Percentiles rank a stretch among this genome's conserved stretches.
These are phyloP conservation scores for Euphrasia arctica DNA, from an alignment of 305 asterid species.

Conservation along the genomic window DNA sequence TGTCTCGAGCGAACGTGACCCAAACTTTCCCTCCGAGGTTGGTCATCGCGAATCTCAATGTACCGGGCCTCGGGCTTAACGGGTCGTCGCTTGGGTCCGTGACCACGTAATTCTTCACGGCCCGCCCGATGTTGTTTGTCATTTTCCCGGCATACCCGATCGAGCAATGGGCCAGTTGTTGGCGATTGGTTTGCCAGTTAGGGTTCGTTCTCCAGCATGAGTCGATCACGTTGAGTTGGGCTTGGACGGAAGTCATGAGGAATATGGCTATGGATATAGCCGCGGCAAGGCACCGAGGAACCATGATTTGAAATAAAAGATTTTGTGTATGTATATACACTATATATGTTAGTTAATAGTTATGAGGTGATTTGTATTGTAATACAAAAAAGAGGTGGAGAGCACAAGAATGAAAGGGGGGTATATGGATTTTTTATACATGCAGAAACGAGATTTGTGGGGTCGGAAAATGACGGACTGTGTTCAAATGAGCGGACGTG, in stretches of 20 bases:
- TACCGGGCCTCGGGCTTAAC: constrained; percentile 58
- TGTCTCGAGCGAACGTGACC: constrained; percentile 66
- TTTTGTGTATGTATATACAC: too few species aligned
- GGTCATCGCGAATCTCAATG: constrained; percentile 61
- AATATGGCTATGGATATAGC: constrained; percentile 32
- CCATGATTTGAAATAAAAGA: constrained; percentile 21
- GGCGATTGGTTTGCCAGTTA: constrained; percentile 49
- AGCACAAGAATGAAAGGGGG: constrained; percentile 21
- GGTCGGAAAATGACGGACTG: background rate
- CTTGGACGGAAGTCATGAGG: constrained; percentile 19
- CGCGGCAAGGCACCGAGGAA: constrained; percentile 29
- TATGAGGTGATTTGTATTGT: constrained; percentile 6
- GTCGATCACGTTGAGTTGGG: constrained; percentile 57
- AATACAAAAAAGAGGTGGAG: constrained; percentile 9
- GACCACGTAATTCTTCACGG: constrained; percentile 38
- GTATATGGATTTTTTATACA: constrained; percentile 26
- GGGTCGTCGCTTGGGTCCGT: constrained; percentile 62
- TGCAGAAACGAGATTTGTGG: constrained; percentile 19
- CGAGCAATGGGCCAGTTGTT: constrained; percentile 58
- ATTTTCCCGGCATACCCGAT: constrained; percentile 72
- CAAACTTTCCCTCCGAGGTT: constrained; percentile 61
- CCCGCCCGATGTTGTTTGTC: constrained; percentile 50
- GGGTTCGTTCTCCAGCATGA: constrained; percentile 62
- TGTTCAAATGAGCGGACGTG: constrained; percentile 22
- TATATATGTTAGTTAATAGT: background rate